These are phyloP conservation scores for Punica granatum DNA, from an alignment of 345 rosid species.

Conservation along the genomic window DNA sequence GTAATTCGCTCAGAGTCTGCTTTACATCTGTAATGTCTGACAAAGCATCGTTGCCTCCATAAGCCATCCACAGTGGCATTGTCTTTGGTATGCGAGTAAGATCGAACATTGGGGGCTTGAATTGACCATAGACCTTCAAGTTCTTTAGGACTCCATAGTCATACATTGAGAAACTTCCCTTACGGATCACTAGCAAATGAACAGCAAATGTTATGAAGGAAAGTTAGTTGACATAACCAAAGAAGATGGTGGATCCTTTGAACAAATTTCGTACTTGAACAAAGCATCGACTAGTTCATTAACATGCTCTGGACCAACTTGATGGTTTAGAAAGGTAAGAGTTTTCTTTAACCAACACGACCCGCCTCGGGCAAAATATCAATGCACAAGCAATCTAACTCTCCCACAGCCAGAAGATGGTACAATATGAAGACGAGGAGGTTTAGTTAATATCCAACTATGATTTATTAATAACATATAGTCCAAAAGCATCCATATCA, in stretches of 20 bases:
- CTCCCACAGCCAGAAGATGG: no score
- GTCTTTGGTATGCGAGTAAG: conserved; percentile 52
- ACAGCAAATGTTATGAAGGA: neutral
- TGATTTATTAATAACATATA: no score
- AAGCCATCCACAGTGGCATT: conserved; percentile 83
- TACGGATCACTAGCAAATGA: conserved; percentile 70
- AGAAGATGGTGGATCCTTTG: neutral
- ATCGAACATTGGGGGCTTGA: conserved; percentile 62
- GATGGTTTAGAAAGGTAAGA: no score
- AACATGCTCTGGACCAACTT: neutral
- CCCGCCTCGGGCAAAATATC: no score
- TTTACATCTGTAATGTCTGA: conserved; percentile 63
- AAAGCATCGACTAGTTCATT: no score
- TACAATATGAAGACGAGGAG: no score
- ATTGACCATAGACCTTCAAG: conserved; percentile 40
- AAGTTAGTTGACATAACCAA: neutral
- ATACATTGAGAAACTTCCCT: conserved; percentile 64
- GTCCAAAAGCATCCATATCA: no score
- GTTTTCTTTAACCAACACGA: no score
- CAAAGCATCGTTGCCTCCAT: conserved; percentile 71
- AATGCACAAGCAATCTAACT: no score
- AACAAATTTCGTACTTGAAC: no score
- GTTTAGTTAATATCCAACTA: no score
- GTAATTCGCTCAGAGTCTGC: conserved; percentile 52
- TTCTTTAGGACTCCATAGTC: conserved; percentile 76